Percentiles rank a stretch among this genome's conserved stretches.
Conservation (phyloP, 2,329 filamentous ascomycete species). For the Stemphylium vesicarium region DNA sequence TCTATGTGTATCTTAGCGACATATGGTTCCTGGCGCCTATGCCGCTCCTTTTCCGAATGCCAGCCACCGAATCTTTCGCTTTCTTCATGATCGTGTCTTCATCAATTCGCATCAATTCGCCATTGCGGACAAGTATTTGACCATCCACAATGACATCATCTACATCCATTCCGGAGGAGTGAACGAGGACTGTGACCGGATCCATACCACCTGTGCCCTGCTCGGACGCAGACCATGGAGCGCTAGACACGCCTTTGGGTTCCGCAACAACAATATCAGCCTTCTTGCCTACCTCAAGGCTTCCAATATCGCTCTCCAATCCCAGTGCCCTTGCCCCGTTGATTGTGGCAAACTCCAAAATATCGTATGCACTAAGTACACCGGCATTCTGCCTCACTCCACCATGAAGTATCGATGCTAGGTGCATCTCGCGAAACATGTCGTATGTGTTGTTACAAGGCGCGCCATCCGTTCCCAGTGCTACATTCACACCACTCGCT, state of each 20-base stretch:
- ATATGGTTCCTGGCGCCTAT: conserved; percentile 38
- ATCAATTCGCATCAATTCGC: conserved; percentile 19
- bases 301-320: conserved; percentile 49
- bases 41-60: conserved; percentile 22
- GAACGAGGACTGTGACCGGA: conserved; percentile 42
- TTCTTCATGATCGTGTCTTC: conserved; percentile 7
- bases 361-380: conserved; percentile 24
- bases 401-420: conserved; percentile 28
- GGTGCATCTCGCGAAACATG: conserved; percentile 38
- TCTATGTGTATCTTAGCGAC: conserved; percentile 18
- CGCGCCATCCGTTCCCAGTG: conserved; percentile 33
- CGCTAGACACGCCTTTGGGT: conserved; percentile 40
- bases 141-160: conserved; percentile 30
- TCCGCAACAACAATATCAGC: conserved; percentile 50
- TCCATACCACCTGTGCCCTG: conserved; percentile 39
- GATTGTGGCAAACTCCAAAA: conserved; percentile 34
- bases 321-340: conserved; percentile 34
- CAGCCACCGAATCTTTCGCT: conserved; percentile 17
- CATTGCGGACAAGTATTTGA: conserved; percentile 16
- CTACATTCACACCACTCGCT: conserved; percentile 22
- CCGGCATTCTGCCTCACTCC: conserved; percentile 23
- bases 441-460: conserved; percentile 42
- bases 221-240: conserved; percentile 49
- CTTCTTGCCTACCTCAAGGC: conserved; percentile 51
- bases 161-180: conserved; percentile 23